Percentiles rank a stretch among this genome's conserved stretches.
Conservation (phyloP, 345 rosid species). For the Salix viminalis region DNA sequence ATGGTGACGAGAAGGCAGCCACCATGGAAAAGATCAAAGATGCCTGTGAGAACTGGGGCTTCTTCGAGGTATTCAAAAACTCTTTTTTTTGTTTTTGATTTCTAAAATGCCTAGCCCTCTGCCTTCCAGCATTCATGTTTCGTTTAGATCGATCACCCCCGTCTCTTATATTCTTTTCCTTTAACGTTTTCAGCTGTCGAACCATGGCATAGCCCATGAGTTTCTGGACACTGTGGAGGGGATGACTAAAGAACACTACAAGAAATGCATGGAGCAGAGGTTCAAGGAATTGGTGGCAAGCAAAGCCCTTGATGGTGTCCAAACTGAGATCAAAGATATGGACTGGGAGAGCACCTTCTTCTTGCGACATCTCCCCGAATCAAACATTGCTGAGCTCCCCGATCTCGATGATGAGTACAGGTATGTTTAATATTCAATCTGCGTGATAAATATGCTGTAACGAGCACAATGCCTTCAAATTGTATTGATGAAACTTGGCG, state of each 20-base stretch:
- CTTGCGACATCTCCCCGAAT: conserved; percentile 66
- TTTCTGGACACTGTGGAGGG: conserved; percentile 68
- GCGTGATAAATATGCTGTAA: neutral
- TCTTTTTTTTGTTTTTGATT: neutral
- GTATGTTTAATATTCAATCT: conserved; percentile 18
- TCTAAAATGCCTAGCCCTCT: neutral
- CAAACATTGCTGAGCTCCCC: conserved; percentile 60
- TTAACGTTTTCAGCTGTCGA: conserved; percentile 42
- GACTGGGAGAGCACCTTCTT: conserved; percentile 93
- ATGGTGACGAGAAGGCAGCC: conserved; percentile 54
- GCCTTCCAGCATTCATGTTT: neutral
- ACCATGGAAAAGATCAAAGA: conserved; percentile 73
- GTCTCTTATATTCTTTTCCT: neutral
- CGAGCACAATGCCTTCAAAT: neutral
- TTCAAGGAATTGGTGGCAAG: conserved; percentile 65
- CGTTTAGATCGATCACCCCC: neutral
- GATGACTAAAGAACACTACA: conserved; percentile 73
- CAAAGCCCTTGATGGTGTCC: conserved; percentile 56
- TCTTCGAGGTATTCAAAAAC: conserved; percentile 64
- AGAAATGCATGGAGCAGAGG: conserved; percentile 79
- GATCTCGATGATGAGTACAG: conserved; percentile 76
- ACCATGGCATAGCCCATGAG: conserved; percentile 72
- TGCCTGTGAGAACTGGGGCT: conserved; percentile 99
- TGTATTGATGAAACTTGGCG: too few relatives aligned
- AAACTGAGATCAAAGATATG: conserved; percentile 62